phyloP scores from a whole-genome alignment of 371 early-diverging fungal species.

The Mucor indicus region DNA sequence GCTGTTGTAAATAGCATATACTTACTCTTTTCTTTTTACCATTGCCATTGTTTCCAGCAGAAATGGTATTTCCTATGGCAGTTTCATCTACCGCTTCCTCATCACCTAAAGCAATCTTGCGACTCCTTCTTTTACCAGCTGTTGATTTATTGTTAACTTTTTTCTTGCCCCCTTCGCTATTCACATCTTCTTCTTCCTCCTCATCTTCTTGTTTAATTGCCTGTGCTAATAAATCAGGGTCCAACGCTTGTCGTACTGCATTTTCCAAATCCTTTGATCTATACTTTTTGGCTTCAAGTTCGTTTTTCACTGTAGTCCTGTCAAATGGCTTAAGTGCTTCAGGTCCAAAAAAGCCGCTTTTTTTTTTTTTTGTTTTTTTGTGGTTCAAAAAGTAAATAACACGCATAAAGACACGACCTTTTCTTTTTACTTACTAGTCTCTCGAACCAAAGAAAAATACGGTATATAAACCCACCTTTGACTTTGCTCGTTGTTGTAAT shows the following conservation, averaged over 20 bases:
- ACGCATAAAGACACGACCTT: not conserved
- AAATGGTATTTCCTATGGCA: conserved; percentile 8
- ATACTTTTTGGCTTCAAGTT: conserved; percentile 34
- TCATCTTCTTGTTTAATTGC: conserved; percentile 18
- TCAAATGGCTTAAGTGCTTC: conserved; percentile 36
- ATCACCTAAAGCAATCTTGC: conserved; percentile 16
- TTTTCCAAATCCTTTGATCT: conserved; percentile 30
- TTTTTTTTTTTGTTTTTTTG: conserved; percentile 1
- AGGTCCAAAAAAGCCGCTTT: conserved; percentile 38
- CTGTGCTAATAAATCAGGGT: conserved; percentile 12
- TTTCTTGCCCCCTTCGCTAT: conserved; percentile 11
- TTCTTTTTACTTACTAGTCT: conserved; percentile 66
- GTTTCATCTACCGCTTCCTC: conserved; percentile 22
- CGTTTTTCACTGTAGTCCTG: conserved; percentile 18
- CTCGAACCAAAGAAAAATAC: conserved; percentile 71
- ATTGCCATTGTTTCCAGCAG: no score
- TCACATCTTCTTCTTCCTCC: conserved; percentile 14
- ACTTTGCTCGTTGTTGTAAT: conserved; percentile 52
- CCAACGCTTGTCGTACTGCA: conserved; percentile 42
- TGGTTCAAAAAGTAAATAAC: not conserved
- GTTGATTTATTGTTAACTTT: conserved; percentile 6
- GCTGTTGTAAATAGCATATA: not conserved
- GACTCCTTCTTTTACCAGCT: conserved; percentile 23
- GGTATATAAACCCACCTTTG: conserved; percentile 53
- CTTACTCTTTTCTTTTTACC: conserved; percentile 38